These are phyloP conservation scores for Graphium sp. DNA, from an alignment of 2,329 filamentous ascomycete species.

Conservation along the genomic window DNA sequence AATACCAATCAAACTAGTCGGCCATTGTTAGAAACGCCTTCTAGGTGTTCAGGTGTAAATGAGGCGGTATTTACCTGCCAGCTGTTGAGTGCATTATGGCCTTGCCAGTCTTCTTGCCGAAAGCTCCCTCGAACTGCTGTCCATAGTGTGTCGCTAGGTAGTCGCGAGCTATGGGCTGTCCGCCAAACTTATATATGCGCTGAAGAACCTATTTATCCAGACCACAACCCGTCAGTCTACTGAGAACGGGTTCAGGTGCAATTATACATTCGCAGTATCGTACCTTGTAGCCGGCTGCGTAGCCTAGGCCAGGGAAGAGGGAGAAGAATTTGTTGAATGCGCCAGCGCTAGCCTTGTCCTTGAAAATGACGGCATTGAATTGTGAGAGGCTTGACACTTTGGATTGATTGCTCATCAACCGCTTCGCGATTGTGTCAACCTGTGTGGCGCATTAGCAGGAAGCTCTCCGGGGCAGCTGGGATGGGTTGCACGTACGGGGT, in stretches of 20 bases:
- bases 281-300: conserved; percentile 93
- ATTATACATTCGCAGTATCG: conserved; percentile 5
- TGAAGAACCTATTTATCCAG: conserved; percentile 86
- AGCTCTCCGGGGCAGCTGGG: neutral
- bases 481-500: conserved; percentile 46
- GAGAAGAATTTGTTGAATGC: conserved; percentile 72
- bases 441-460: conserved; percentile 14
- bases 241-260: too few relatives aligned
- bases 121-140: conserved; percentile 68
- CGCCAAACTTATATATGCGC: conserved; percentile 96
- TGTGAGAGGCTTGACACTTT: conserved; percentile 27
- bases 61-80: conserved; percentile 44
- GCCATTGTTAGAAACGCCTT: neutral
- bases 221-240: neutral
- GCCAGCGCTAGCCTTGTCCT: conserved; percentile 61
- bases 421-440: conserved; percentile 97
- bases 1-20: conserved; percentile 73
- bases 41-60: neutral
- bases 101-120: conserved; percentile 95
- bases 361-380: conserved; percentile 89
- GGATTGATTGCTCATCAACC: conserved; percentile 94
- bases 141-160: conserved; percentile 70
- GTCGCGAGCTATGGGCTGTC: conserved; percentile 88
- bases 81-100: conserved; percentile 95
- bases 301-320: conserved; percentile 90